Percentiles rank a stretch among this genome's conserved stretches.
phyloP scores from a whole-genome alignment of 768 basidiomycete genomes.

The Termitomyces sp. region DNA sequence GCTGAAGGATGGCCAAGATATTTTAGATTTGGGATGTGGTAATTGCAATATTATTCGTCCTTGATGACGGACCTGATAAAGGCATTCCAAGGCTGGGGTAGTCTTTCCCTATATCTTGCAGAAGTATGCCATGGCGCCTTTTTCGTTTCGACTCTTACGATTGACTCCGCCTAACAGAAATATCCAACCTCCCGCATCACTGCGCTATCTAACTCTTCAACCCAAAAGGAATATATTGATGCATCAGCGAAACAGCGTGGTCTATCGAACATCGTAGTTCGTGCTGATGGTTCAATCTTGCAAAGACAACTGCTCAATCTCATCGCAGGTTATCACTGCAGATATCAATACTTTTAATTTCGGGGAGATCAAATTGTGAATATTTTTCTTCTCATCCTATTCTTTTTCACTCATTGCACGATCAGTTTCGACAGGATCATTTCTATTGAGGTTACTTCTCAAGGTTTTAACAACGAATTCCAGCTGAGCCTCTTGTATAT shows the following conservation, averaged over 20 bases:
- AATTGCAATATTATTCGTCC: not conserved
- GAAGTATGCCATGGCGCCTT: not conserved
- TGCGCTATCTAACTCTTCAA: not conserved
- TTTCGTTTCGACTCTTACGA: not conserved
- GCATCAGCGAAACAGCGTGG: not conserved
- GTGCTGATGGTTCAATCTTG: not conserved
- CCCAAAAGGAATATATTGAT: not conserved
- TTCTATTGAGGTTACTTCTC: not conserved
- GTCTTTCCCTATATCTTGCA: not conserved
- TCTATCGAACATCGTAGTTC: not conserved
- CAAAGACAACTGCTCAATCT: not conserved
- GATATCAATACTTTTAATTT: not conserved
- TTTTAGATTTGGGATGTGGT: conserved; percentile 68
- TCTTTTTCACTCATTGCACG: not conserved
- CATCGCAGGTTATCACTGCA: not conserved
- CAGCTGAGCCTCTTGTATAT: not conserved
- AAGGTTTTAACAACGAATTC: not conserved
- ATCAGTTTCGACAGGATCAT: not conserved
- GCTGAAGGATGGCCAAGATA: conserved; percentile 53
- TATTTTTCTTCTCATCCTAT: not conserved
- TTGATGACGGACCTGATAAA: not conserved
- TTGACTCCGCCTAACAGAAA: not conserved
- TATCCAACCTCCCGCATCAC: not conserved
- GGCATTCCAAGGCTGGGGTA: not conserved
- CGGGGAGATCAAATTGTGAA: not conserved